A percentile compares a stretch with the other conserved stretches of the same genome.
Evolutionary conservation across 129 eudicot species (phyloP).

Genomic region (Saussurea involucrata): DNA sequence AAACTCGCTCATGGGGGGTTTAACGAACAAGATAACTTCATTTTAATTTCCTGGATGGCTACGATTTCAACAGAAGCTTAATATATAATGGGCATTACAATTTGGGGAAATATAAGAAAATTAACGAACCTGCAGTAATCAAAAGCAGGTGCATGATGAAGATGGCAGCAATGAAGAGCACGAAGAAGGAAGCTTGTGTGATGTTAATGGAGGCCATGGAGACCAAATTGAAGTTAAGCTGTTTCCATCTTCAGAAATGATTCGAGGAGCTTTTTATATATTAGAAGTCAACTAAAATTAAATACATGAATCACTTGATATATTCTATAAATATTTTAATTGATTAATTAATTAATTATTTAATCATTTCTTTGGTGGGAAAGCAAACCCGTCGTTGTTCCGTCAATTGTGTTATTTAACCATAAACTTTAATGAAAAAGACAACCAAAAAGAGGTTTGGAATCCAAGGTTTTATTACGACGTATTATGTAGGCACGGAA

Average conservation of each 20-base stretch:
- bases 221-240: background rate
- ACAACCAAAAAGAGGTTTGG: background rate
- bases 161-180: conserved; percentile 20
- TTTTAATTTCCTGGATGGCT: background rate
- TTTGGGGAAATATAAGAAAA: background rate
- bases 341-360: background rate
- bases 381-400: background rate
- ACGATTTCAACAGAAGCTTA: background rate
- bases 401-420: background rate
- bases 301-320: conserved; percentile 12
- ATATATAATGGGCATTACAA: background rate
- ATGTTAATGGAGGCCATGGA: conserved; percentile 17
- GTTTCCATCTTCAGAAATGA: background rate
- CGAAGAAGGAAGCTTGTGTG: conserved; percentile 6
- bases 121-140: conserved; percentile 25
- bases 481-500: no score
- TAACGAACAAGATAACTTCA: background rate
- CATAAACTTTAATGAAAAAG: background rate
- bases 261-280: background rate
- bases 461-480: background rate
- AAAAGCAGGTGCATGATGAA: conserved; percentile 17
- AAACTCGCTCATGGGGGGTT: background rate
- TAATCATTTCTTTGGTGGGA: background rate
- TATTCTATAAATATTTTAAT: background rate
- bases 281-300: conserved; percentile 10